Base-by-base conservation (phyloP, 1,284 basidiomycete genomes). In the Ustilago bromivora region DNA sequence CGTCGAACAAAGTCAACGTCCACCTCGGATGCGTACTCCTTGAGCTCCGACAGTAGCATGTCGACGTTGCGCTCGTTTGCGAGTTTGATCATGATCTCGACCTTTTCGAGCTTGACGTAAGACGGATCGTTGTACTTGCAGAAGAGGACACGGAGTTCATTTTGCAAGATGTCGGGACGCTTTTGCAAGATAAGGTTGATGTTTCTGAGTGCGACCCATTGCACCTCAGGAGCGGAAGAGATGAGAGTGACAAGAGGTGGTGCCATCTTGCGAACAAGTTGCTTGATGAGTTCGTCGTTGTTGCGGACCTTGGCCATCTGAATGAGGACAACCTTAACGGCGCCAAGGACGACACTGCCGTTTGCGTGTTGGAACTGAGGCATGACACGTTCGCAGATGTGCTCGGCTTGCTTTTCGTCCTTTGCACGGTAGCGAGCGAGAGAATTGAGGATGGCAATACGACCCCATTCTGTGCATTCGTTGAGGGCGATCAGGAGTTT, bases 81-180 rank as follows among this genome's bases (percentile, higher is more conserved):
- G 61, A 99, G 88, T 62, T 95, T 91, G 73, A 98, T 95, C 96
- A 99, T 98, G 87, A 98, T 98, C 82, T 98, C 97, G 72, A 99
- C 88, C 87, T 99, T 99, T 87, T 97, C 96, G 58, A 98, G 91
- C 88, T 99, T 99, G 87, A 98, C 95, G 85, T 99, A 99, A 38
- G 96, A 89, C 2, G 97, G 96, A 85, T 99, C 97, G 86, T 98
- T 99, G 89, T 99, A 99, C 87, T 99, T 99, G 92, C 97, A 99
- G 89, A 99, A 99, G 87, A 99, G 99, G 31, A 99, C 96, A 66
- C 95, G 92, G 92, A 99, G 95, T 87, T 99, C 96, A 87, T 94
- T 96, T 34, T 92, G 91, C 7, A 99, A 90, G 63, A 98, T 90
- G 68, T 96, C 93, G 0, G 94, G 89, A 4, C 94, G 91, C 81